Percentiles rank a stretch among this genome's conserved stretches.
Evolutionary conservation across 129 eudicot genomes (phyloP).

Genomic region (Helichrysum umbraculigerum): DNA sequence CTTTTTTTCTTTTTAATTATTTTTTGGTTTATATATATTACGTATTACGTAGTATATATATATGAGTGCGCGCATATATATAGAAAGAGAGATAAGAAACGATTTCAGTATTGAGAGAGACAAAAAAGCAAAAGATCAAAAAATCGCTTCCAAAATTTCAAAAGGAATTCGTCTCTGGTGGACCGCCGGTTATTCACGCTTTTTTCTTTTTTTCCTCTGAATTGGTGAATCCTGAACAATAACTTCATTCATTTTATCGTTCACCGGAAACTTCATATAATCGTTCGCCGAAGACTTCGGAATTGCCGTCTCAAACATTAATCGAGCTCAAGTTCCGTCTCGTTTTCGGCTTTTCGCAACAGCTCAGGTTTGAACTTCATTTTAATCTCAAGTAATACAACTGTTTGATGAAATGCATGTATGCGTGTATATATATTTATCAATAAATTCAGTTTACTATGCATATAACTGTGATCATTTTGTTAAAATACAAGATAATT

Average conservation of each 20-base stretch:
- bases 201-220: slow-evolving; percentile 10
- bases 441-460: not conserved
- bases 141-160: slow-evolving; percentile 11
- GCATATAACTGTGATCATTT: not conserved
- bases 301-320: not conserved
- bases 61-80: no score
- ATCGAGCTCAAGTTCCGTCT: slow-evolving; percentile 3
- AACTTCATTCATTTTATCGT: not conserved
- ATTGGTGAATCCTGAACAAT: slow-evolving; percentile 20
- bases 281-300: slow-evolving; percentile 18
- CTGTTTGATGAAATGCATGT: slow-evolving; percentile 32
- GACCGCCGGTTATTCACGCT: slow-evolving; percentile 11
- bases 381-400: slow-evolving; percentile 6
- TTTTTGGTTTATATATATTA: no score
- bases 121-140: slow-evolving; percentile 20
- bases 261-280: slow-evolving; percentile 18
- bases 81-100: slow-evolving; percentile 11
- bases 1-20: no score
- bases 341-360: not conserved
- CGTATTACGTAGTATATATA: no score
- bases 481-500: slow-evolving; percentile 10
- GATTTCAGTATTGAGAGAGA: slow-evolving; percentile 14
- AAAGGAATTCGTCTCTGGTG: slow-evolving; percentile 27
- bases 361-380: slow-evolving; percentile 25
- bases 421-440: not conserved